These are phyloP conservation scores for Cryptococcus sp. DNA, from an alignment of 1,284 basidiomycete species.

Conservation along the genomic window DNA sequence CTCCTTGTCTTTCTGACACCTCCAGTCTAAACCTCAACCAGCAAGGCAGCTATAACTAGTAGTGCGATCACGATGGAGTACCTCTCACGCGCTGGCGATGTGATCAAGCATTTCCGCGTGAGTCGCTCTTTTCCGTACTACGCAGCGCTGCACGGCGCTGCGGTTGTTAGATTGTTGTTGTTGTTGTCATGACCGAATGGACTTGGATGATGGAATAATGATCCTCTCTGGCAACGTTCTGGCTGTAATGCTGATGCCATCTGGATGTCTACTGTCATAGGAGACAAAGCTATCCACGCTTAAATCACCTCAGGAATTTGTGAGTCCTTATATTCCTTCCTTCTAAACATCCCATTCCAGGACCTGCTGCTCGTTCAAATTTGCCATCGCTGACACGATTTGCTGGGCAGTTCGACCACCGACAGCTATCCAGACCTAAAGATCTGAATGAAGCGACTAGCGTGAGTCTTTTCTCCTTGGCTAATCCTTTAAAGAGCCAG, in stretches of 20 bases:
- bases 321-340: slow-evolving; percentile 28
- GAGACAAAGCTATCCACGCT: slow-evolving; percentile 40
- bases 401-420: slow-evolving; percentile 68
- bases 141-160: too few relatives aligned
- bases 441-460: slow-evolving; percentile 64
- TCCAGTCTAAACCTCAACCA: background rate
- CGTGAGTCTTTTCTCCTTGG: slow-evolving; percentile 26
- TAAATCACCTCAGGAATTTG: slow-evolving; percentile 44
- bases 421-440: slow-evolving; percentile 72
- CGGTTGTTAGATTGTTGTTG: background rate
- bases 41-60: background rate
- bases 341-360: too few relatives aligned
- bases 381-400: background rate
- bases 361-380: too few relatives aligned
- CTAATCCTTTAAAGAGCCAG: background rate
- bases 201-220: too few relatives aligned
- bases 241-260: background rate
- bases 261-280: slow-evolving; percentile 18
- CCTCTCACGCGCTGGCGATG: slow-evolving; percentile 6
- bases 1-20: background rate
- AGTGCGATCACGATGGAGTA: slow-evolving; percentile 6
- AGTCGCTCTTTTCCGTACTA: background rate
- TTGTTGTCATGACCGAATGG: background rate
- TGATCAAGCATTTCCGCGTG: slow-evolving; percentile 11
- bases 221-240: background rate